Evolutionary conservation across 768 basidiomycete species (phyloP).

Genomic region (Suillus subalutaceus): DNA sequence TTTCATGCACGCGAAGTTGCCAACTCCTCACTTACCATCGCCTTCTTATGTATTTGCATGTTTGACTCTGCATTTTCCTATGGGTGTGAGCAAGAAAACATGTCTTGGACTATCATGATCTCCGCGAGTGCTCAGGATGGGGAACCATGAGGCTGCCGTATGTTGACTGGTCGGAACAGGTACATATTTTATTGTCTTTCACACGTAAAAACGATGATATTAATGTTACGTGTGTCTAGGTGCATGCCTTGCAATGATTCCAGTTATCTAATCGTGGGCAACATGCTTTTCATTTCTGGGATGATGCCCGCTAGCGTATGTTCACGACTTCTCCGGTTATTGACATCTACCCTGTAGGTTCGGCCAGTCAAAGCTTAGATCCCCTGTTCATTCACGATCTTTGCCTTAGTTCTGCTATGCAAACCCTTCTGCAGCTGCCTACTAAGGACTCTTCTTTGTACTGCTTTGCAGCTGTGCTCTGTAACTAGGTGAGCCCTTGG

Average conservation of each 20-base stretch:
- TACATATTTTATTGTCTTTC: not conserved
- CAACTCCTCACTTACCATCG: not conserved
- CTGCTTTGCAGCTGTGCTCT: not conserved
- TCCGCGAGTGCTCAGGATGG: not conserved
- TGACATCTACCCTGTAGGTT: not conserved
- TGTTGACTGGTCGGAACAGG: not conserved
- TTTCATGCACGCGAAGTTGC: not conserved
- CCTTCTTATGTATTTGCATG: not conserved
- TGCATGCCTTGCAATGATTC: constrained; percentile 2
- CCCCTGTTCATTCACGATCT: constrained; percentile 1
- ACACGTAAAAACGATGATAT: constrained; percentile 2
- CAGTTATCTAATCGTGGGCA: constrained; percentile 4
- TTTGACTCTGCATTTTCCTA: constrained; percentile 1
- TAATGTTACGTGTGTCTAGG: not conserved
- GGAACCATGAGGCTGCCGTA: not conserved
- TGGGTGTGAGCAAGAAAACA: not conserved
- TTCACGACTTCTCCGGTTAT: not conserved
- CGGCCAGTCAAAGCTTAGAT: not conserved
- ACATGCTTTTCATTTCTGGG: constrained; percentile 7
- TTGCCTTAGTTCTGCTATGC: not conserved
- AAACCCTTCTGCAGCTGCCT: not conserved
- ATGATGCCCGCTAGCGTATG: not conserved
- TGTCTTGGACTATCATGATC: not conserved
- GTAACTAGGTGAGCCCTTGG: not conserved
- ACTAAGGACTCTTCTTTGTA: not conserved